Percentiles rank a stretch among this genome's conserved stretches.
phyloP scores from a whole-genome alignment of 2,329 filamentous ascomycete genomes.

The Fusarium nodosum region DNA sequence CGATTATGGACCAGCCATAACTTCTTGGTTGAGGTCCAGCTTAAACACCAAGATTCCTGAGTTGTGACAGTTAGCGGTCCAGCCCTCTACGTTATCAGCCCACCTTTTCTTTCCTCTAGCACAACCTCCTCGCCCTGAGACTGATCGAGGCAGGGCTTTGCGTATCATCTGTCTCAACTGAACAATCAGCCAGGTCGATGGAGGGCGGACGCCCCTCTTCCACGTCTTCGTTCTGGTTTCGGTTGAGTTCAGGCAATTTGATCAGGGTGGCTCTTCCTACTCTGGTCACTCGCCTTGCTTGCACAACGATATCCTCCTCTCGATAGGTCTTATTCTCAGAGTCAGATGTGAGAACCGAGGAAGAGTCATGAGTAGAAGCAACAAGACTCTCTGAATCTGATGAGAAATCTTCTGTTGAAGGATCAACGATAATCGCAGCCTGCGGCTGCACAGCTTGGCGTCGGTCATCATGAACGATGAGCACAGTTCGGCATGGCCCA shows the following conservation, averaged over 20 bases:
- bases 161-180: not conserved
- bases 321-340: not conserved
- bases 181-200: not conserved
- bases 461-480: not conserved
- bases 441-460: not conserved
- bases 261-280: conserved; percentile 6
- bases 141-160: not conserved
- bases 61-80: not conserved
- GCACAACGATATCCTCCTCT: not conserved
- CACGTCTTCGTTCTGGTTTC: not conserved
- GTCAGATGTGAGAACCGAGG: not conserved
- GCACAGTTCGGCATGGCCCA: not conserved
- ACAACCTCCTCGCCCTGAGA: not conserved
- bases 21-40: not conserved
- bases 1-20: not conserved
- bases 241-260: not conserved
- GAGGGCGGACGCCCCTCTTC: not conserved
- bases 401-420: not conserved
- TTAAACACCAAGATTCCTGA: not conserved
- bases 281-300: conserved; percentile 1
- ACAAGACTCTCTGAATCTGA: not conserved
- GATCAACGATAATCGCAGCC: not conserved
- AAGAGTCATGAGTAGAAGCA: not conserved
- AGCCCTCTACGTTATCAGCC: not conserved
- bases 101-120: not conserved